Evolutionary conservation across 1,139 yeast genomes (phyloP).

Genomic region (Kurtzmaniella quercitrusa): DNA sequence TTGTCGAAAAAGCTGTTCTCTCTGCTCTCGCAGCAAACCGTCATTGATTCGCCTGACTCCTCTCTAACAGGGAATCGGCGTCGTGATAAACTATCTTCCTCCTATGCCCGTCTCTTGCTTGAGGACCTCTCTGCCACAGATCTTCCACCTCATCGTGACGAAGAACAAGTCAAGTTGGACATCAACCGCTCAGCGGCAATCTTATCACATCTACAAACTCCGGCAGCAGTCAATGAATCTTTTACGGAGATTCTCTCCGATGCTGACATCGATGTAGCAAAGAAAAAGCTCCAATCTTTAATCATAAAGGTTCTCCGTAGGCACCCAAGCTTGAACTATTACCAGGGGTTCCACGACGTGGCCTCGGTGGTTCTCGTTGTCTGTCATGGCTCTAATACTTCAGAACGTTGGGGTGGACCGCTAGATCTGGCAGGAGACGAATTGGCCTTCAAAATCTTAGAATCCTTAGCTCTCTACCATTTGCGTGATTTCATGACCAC

Average conservation of each 20-base stretch:
- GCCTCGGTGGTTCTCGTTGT: constrained; percentile 66
- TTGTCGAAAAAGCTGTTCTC: background rate
- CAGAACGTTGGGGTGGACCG: constrained; percentile 11
- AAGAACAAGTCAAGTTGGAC: constrained; percentile 75
- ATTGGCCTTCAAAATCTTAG: constrained; percentile 46
- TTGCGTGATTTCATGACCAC: constrained; percentile 84
- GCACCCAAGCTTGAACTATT: constrained; percentile 65
- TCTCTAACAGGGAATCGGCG: background rate
- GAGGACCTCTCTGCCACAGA: constrained; percentile 24
- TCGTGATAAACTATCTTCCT: background rate
- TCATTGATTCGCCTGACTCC: background rate
- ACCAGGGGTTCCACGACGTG: constrained; percentile 91
- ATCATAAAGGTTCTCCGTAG: constrained; percentile 55
- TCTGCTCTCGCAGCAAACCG: background rate
- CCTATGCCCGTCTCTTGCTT: constrained; percentile 11
- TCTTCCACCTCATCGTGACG: constrained; percentile 57
- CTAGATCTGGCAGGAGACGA: constrained; percentile 17
- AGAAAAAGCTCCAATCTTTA: constrained; percentile 40
- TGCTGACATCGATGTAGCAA: constrained; percentile 30
- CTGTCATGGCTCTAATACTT: constrained; percentile 26
- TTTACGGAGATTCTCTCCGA: constrained; percentile 32
- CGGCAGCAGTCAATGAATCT: constrained; percentile 18
- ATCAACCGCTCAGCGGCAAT: constrained; percentile 65
- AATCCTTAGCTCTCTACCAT: constrained; percentile 55
- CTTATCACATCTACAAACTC: constrained; percentile 27